Conservation (phyloP, 2,329 filamentous ascomycete species). For the Juglanconis juglandina region DNA sequence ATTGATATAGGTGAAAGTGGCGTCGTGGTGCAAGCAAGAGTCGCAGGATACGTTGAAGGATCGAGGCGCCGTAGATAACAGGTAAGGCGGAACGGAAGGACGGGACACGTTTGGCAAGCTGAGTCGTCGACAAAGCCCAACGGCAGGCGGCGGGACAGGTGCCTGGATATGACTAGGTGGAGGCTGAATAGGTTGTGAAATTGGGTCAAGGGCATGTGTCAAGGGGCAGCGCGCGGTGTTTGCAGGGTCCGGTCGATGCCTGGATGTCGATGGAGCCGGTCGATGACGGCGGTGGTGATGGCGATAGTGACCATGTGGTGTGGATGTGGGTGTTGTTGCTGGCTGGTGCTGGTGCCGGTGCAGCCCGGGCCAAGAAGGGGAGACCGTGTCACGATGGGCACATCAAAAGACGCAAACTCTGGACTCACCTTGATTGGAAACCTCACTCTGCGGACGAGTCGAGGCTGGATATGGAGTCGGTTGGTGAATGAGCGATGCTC, state of each 20-base stretch:
- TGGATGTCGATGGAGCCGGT: slow-evolving; percentile 1
- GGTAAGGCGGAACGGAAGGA: slow-evolving; percentile 12
- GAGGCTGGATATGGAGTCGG: slow-evolving; percentile 4
- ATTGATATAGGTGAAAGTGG: background rate
- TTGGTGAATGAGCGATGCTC: slow-evolving; percentile 14
- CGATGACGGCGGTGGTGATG: background rate
- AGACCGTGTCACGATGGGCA: slow-evolving; percentile 9
- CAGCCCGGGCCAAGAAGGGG: background rate
- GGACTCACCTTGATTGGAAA: slow-evolving; percentile 15
- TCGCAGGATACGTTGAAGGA: slow-evolving; percentile 4
- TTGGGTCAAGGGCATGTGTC: background rate
- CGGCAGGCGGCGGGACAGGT: slow-evolving; percentile 16
- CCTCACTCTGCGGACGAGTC: slow-evolving; percentile 14
- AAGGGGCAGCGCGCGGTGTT: slow-evolving; percentile 3
- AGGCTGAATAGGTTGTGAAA: background rate
- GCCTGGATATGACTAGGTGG: slow-evolving; percentile 1
- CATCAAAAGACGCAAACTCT: background rate
- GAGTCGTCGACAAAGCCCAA: slow-evolving; percentile 5
- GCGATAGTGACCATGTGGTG: slow-evolving; percentile 1
- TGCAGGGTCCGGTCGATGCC: background rate
- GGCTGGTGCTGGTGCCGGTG: background rate
- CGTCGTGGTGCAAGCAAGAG: background rate
- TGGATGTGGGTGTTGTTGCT: background rate
- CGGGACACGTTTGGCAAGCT: slow-evolving; percentile 15
- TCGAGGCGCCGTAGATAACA: slow-evolving; percentile 16